Evolutionary conservation across 2,329 filamentous ascomycete species (phyloP), one percentile per base, ranked within the genome.

Genomic region (Pseudogymnoascus sp.): DNA sequence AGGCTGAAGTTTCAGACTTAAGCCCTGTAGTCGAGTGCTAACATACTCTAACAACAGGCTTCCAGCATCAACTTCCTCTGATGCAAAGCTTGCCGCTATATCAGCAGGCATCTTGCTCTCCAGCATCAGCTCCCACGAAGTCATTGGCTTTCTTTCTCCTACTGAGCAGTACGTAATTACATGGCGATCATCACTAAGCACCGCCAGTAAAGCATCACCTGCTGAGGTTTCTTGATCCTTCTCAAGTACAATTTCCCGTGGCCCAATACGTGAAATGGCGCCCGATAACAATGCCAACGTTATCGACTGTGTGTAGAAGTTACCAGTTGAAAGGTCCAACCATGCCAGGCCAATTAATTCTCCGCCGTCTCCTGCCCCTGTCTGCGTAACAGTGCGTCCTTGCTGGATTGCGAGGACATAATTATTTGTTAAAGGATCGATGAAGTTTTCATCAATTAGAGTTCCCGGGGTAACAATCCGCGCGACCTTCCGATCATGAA

Each of bases 371-470:
- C 52, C 21, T 8, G 57, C n/a, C 2, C 39, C 41, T 30, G 21
- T 6, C 41, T 30, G 23, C 2, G 23, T 28, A 21, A 45, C 59
- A 28, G 67, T 52, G 4, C 67, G 61, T 61, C 78, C 73, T 26
- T 88, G 71, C 69, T 95, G 83, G 55, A 97, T 81, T 35, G 89
- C 86, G 71, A 97, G 82, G 33, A 97, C 79, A 71, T 92, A 99
- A 71, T 96, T 97, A 73, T 94, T 96, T 67, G 89, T 85, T 70
- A 89, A 92, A 1, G 91, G 90, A 70, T 97, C 90, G 78, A 99
- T 91, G 72, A 97, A 99, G 67, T 91, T 92, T 74, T 99, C 94
- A 72, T 99, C 94, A 65, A 99, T 96, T 59, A 99, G 77, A 1
- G 94, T 99, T 18, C 94, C 94, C 1, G 94, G 91, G 0, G 94